phyloP scores from a whole-genome alignment of 371 early-diverging fungal genomes.

The Syncephalastrum monosporum region DNA sequence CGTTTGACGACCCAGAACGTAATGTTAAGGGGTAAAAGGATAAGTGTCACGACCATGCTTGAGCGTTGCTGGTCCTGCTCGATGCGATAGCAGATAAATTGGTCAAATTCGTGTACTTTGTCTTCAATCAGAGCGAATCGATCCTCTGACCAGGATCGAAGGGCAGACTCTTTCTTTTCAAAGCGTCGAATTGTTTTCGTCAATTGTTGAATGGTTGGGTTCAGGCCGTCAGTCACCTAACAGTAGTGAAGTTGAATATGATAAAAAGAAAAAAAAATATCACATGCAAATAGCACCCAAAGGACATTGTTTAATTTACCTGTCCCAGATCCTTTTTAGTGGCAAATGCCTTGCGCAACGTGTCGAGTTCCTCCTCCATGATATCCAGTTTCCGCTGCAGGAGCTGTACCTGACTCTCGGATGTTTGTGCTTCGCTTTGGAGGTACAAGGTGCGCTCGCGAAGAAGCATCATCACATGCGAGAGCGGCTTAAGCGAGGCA shows the following conservation, averaged over 20 bases:
- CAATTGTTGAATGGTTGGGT: slow-evolving; percentile 47
- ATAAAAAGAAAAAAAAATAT: background rate
- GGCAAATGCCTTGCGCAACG: slow-evolving; percentile 58
- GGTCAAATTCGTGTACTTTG: slow-evolving; percentile 59
- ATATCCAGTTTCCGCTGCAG: slow-evolving; percentile 43
- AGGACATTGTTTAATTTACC: slow-evolving; percentile 13
- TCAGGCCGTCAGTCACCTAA: slow-evolving; percentile 39
- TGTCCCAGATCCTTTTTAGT: slow-evolving; percentile 66
- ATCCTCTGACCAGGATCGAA: slow-evolving; percentile 59
- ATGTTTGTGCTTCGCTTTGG: slow-evolving; percentile 55
- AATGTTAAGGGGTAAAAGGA: slow-evolving; percentile 42
- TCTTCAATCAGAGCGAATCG: slow-evolving; percentile 52
- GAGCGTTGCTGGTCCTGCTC: slow-evolving; percentile 48
- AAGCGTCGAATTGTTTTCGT: slow-evolving; percentile 57
- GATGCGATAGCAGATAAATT: slow-evolving; percentile 52
- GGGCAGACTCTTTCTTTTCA: slow-evolving; percentile 55
- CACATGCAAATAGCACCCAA: slow-evolving; percentile 6
- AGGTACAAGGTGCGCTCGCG: slow-evolving; percentile 55
- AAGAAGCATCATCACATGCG: slow-evolving; percentile 52
- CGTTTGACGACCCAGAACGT: slow-evolving; percentile 38
- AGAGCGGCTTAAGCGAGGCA: slow-evolving; percentile 57
- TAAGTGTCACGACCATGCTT: slow-evolving; percentile 28
- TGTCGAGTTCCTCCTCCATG: slow-evolving; percentile 57
- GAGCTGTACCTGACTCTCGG: slow-evolving; percentile 47
- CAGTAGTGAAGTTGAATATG: background rate